These are phyloP conservation scores for Alloascoidea africana DNA, from an alignment of 805 yeast species.

Conservation along the genomic window DNA sequence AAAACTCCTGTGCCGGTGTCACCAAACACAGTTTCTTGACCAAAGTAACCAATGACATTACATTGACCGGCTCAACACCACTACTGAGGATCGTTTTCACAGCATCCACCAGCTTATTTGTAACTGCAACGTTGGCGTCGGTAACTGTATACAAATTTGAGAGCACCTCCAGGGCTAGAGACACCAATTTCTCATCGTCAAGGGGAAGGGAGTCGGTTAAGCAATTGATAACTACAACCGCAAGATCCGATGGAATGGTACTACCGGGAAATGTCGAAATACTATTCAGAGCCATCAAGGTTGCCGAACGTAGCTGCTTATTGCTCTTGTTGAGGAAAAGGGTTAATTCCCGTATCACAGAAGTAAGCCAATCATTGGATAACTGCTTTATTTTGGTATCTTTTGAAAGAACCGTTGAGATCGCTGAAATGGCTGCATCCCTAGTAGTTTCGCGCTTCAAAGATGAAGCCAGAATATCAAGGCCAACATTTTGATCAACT, in stretches of 20 bases:
- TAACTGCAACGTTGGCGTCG: not conserved
- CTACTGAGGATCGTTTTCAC: too few relatives aligned
- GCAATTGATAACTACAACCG: not conserved
- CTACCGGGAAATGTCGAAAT: not conserved
- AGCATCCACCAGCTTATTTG: not conserved
- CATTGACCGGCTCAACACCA: too few relatives aligned
- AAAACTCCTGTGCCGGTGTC: slow-evolving; percentile 5
- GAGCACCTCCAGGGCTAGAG: not conserved
- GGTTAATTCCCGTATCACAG: not conserved
- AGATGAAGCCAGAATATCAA: not conserved
- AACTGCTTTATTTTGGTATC: not conserved
- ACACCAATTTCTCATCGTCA: not conserved
- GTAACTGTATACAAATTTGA: not conserved
- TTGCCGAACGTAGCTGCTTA: not conserved
- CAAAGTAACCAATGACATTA: slow-evolving; percentile 3
- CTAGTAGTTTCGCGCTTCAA: not conserved
- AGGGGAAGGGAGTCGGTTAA: not conserved
- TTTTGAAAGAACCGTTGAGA: not conserved
- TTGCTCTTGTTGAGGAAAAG: not conserved
- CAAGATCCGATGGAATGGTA: not conserved
- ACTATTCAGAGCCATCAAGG: not conserved
- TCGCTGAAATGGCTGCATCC: not conserved
- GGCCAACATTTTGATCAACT: not conserved
- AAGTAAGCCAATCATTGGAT: not conserved
- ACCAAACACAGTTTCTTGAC: slow-evolving; percentile 8